Conservation (phyloP, 805 yeast species). For the Candida nemodendra region DNA sequence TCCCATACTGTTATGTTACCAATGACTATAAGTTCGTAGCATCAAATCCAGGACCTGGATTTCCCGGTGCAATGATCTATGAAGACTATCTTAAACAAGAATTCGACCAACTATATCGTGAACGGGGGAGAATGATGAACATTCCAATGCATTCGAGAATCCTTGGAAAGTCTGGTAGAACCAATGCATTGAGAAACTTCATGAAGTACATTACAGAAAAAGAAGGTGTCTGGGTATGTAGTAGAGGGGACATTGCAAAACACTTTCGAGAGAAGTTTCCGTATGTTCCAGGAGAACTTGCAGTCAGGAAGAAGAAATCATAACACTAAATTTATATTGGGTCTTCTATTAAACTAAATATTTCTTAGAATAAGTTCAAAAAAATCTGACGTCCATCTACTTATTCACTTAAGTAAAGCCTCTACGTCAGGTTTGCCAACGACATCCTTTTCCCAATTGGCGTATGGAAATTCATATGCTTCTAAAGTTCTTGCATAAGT, state of each 20-base stretch:
- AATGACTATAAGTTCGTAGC: slow-evolving; percentile 28
- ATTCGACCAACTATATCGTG: slow-evolving; percentile 37
- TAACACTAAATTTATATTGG: no score
- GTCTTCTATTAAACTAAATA: no score
- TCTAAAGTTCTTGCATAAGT: slow-evolving; percentile 43
- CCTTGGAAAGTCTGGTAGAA: slow-evolving; percentile 37
- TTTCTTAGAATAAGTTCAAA: no score
- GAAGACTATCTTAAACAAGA: slow-evolving; percentile 35
- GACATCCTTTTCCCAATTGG: slow-evolving; percentile 31
- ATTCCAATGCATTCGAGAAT: slow-evolving; percentile 37
- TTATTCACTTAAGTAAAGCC: slow-evolving; percentile 2
- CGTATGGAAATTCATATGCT: slow-evolving; percentile 47
- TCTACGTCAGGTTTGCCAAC: slow-evolving; percentile 5
- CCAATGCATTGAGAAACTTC: slow-evolving; percentile 35
- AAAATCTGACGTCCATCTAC: no score
- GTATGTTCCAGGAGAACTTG: slow-evolving; percentile 17
- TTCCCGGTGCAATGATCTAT: slow-evolving; percentile 24
- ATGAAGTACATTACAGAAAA: slow-evolving; percentile 34
- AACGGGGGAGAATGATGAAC: slow-evolving; percentile 38
- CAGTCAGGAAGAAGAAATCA: slow-evolving; percentile 10
- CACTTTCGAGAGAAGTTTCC: slow-evolving; percentile 25
- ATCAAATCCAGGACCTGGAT: slow-evolving; percentile 23
- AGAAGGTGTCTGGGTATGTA: slow-evolving; percentile 38
- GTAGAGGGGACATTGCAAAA: slow-evolving; percentile 34
- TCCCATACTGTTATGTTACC: slow-evolving; percentile 27